Base-by-base conservation (phyloP, 2,329 filamentous ascomycete species). In the Shiraia bambusicola region DNA sequence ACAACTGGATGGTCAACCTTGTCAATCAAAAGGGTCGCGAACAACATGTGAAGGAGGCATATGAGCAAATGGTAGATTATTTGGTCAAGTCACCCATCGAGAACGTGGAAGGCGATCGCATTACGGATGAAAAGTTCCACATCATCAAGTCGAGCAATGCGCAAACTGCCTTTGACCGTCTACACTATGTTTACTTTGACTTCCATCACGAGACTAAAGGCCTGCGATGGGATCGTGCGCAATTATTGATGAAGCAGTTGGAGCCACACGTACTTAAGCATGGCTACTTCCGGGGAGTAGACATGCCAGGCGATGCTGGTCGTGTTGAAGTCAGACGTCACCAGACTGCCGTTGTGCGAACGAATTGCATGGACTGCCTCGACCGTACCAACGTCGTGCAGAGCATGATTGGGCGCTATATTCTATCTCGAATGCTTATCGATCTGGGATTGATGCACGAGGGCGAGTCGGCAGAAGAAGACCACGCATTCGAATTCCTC, bases 341-440 rank as follows among this genome's bases (percentile, higher is more conserved):
- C 51, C 93, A 98, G 75, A 88, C 83, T 1, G 90, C 88, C 47
- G 91, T 97, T 12, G 91, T 98, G 51, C 85, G 93, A 39, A 96
- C 93, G 28, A 98, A 98, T 69, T 98, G 93, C 73, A 98, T 98
- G 93, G 93, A 98, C 71, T 98, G 94, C 55, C 80, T 98, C 11
- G 93, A 98, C 70, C 87, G 93, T 38, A 98, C 93, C 38, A 98
- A 98, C 59, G 91, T 98, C 6, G 89, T 98, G 3, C 93, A 98
- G 72, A 95, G 89, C 68, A 95, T 97, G 87, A 81, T 98, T 44
- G 93, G 88, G 8, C 86, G 92, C 37, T 91, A 84, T 80, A 87
- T 88, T 11, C 76, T 98, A 28, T 91, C 91, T 48, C 85, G 90
- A 52, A 93, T 95, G 75, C 82, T 98, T 42, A 80, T 84, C 50